phyloP scores from a whole-genome alignment of 2,329 filamentous ascomycete genomes.

The Colletotrichum horii region DNA sequence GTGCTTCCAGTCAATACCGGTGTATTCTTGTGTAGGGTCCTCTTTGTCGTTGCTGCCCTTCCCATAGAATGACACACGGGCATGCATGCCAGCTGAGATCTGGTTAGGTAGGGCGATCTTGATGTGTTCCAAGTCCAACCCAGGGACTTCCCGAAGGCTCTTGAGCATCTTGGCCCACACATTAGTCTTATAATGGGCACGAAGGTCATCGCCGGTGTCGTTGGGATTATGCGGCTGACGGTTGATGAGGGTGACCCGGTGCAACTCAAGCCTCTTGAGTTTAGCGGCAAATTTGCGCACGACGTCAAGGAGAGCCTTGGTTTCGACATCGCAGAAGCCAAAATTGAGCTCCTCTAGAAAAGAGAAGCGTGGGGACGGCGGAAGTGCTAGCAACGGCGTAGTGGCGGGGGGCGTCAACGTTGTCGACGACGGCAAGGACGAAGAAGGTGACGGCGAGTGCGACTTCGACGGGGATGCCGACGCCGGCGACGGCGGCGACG shows the following conservation, averaged over 20 bases:
- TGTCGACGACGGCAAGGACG: constrained; percentile 4
- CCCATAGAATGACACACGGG: not conserved
- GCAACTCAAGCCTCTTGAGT: constrained; percentile 49
- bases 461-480: not conserved
- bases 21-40: constrained; percentile 27
- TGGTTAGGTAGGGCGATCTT: constrained; percentile 34
- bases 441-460: not conserved
- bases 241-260: constrained; percentile 41
- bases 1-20: constrained; percentile 39
- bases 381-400: not conserved
- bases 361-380: constrained; percentile 33
- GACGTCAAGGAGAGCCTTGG: constrained; percentile 35
- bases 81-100: not conserved
- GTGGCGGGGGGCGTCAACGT: not conserved
- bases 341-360: constrained; percentile 48
- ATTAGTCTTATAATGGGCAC: constrained; percentile 26
- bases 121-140: constrained; percentile 38
- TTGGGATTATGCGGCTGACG: not conserved
- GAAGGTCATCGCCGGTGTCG: not conserved
- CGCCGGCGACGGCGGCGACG: constrained; percentile 26
- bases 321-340: constrained; percentile 39
- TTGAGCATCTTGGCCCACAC: constrained; percentile 46
- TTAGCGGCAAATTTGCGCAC: constrained; percentile 47
- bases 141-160: constrained; percentile 27
- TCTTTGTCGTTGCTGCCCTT: not conserved